phyloP scores from a whole-genome alignment of 495 filamentous ascomycete genomes.

The Hypoxylon trugodes region DNA sequence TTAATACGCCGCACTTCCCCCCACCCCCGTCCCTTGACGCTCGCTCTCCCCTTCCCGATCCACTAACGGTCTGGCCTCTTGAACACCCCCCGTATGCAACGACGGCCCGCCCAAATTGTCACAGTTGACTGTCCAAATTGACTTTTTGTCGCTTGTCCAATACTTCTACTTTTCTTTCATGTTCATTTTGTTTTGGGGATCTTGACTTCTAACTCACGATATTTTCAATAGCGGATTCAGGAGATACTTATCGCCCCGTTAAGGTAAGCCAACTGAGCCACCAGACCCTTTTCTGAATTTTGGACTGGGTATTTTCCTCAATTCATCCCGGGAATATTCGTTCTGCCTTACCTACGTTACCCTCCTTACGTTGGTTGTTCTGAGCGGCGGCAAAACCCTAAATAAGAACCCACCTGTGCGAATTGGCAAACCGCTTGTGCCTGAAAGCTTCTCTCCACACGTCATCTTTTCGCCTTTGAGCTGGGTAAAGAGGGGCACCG shows the following conservation, averaged over 20 bases:
- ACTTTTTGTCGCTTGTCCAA: slow-evolving; percentile 26
- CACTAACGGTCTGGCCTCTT: slow-evolving; percentile 46
- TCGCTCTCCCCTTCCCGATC: slow-evolving; percentile 46
- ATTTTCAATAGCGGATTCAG: slow-evolving; percentile 56
- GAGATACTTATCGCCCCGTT: slow-evolving; percentile 62
- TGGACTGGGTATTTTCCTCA: background rate
- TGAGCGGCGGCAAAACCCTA: slow-evolving; percentile 18
- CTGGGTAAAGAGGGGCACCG: slow-evolving; percentile 27
- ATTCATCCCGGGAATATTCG: background rate
- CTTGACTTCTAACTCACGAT: slow-evolving; percentile 50
- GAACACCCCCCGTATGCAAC: slow-evolving; percentile 45
- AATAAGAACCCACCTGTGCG: slow-evolving; percentile 4
- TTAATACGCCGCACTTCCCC: slow-evolving; percentile 45
- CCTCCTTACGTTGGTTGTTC: slow-evolving; percentile 10
- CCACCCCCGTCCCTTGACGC: slow-evolving; percentile 41
- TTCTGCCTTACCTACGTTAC: slow-evolving; percentile 8
- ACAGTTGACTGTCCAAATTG: slow-evolving; percentile 22
- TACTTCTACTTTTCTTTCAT: slow-evolving; percentile 21
- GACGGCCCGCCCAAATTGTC: slow-evolving; percentile 41
- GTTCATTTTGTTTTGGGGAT: slow-evolving; percentile 29
- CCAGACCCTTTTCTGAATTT: slow-evolving; percentile 5
- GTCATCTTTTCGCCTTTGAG: slow-evolving; percentile 28
- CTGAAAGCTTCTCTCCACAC: slow-evolving; percentile 19
- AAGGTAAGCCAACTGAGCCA: slow-evolving; percentile 33
- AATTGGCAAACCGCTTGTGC: background rate